Evolutionary conservation across 1,284 basidiomycete genomes (phyloP).

Genomic region (Kwoniella shivajii): DNA sequence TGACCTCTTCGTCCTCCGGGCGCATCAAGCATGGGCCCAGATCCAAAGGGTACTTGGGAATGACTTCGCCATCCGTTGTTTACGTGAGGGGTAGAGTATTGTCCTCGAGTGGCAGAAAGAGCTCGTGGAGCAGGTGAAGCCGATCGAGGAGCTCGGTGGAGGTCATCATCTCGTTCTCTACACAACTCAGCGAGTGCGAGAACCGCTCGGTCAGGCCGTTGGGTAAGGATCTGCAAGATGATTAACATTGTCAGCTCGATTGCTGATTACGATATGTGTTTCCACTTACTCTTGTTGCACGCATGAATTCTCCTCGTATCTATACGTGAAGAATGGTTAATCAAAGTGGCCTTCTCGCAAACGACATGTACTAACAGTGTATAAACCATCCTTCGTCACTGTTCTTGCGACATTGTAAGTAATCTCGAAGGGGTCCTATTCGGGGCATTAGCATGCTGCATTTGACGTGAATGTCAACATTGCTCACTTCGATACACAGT

Average conservation of each 20-base stretch:
- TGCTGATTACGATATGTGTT: slow-evolving; percentile 9
- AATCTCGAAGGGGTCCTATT: slow-evolving; percentile 92
- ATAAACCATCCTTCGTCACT: slow-evolving; percentile 93
- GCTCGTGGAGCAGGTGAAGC: slow-evolving; percentile 52
- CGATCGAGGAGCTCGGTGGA: slow-evolving; percentile 53
- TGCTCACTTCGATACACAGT: slow-evolving; percentile 85
- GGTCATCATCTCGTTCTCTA: slow-evolving; percentile 57
- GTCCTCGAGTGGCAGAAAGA: slow-evolving; percentile 38
- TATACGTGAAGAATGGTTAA: slow-evolving; percentile 45
- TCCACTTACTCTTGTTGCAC: slow-evolving; percentile 68
- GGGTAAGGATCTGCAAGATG: slow-evolving; percentile 62
- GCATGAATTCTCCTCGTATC: slow-evolving; percentile 99
- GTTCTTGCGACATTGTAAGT: slow-evolving; percentile 96
- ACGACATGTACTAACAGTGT: slow-evolving; percentile 65
- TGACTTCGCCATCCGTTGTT: slow-evolving; percentile 41
- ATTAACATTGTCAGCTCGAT: not conserved
- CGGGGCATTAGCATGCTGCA: not conserved
- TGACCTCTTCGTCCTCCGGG: slow-evolving; percentile 34
- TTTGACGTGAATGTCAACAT: not conserved
- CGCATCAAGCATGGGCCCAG: slow-evolving; percentile 20
- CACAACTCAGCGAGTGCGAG: slow-evolving; percentile 79
- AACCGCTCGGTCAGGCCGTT: slow-evolving; percentile 77
- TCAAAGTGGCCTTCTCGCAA: not conserved
- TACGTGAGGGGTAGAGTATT: slow-evolving; percentile 27
- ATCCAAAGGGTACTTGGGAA: slow-evolving; percentile 41